Percentiles rank a stretch among this genome's conserved stretches.
Conservation (phyloP, 1,139 yeast species). For the Blastobotrys apis region DNA sequence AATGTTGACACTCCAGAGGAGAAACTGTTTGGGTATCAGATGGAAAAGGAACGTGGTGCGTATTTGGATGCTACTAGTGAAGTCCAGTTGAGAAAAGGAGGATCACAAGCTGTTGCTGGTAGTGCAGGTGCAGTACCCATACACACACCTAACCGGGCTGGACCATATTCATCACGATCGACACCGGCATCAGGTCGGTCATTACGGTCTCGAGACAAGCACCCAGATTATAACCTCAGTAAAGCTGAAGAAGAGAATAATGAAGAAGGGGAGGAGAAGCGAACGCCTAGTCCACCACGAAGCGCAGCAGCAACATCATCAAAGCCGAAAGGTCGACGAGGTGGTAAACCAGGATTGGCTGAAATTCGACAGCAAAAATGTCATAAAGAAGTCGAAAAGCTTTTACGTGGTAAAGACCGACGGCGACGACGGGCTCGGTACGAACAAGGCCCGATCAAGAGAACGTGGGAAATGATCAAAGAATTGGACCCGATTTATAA, state of each 20-base stretch:
- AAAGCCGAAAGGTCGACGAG: conserved; percentile 19
- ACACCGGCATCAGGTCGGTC: conserved; percentile 9
- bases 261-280: conserved; percentile 2
- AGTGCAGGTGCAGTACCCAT: background rate
- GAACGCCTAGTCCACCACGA: conserved; percentile 1
- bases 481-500: conserved; percentile 33
- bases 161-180: background rate
- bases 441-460: conserved; percentile 26
- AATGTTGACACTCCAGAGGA: conserved; percentile 74
- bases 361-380: conserved; percentile 16
- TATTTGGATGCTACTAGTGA: conserved; percentile 40
- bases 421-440: conserved; percentile 24
- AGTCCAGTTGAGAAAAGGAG: conserved; percentile 1
- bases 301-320: background rate
- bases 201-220: conserved; percentile 7
- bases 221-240: background rate
- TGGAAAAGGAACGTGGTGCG: conserved; percentile 58
- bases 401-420: conserved; percentile 25
- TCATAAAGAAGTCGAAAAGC: conserved; percentile 24
- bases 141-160: conserved; percentile 6
- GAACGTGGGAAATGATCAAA: conserved; percentile 31
- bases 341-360: conserved; percentile 16
- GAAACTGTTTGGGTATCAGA: conserved; percentile 61
- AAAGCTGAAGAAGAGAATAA: background rate
- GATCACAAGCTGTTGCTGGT: background rate